phyloP scores from a whole-genome alignment of 306 rosid genomes.

The Lathyrus tuberosus region DNA sequence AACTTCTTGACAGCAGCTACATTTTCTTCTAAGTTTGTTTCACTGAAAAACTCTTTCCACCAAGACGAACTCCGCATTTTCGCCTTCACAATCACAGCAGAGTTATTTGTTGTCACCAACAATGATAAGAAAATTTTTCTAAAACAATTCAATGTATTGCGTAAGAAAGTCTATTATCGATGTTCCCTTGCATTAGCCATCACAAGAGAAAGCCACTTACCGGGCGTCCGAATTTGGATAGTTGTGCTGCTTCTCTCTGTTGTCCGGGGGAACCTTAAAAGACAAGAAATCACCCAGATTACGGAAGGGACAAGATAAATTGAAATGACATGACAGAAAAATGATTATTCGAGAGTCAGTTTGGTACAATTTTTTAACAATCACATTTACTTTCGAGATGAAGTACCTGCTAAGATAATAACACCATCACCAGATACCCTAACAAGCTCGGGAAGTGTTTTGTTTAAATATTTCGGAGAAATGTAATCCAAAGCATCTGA shows the following conservation, averaged over 20 bases:
- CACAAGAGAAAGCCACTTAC: constrained; percentile 54
- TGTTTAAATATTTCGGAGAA: constrained; percentile 84
- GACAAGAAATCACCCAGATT: background rate
- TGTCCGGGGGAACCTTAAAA: constrained; percentile 78
- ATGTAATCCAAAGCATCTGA: constrained; percentile 92
- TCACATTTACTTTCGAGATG: background rate
- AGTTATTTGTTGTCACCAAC: constrained; percentile 27
- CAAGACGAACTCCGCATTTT: constrained; percentile 86
- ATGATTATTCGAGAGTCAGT: background rate
- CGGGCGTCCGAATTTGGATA: constrained; percentile 90
- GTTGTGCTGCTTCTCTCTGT: constrained; percentile 68
- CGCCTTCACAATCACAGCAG: constrained; percentile 59
- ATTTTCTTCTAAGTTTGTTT: constrained; percentile 68
- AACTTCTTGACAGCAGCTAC: constrained; percentile 65
- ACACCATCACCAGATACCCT: constrained; percentile 78
- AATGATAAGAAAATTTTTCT: constrained; percentile 5
- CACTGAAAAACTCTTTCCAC: constrained; percentile 77
- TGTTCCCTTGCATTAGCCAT: background rate
- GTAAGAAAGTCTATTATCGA: background rate
- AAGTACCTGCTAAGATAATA: constrained; percentile 74
- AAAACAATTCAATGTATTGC: constrained; percentile 6
- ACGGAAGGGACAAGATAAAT: too few relatives aligned
- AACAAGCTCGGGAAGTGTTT: constrained; percentile 84
- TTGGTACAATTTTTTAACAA: background rate
- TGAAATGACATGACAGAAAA: too few relatives aligned